A percentile compares a stretch with the other conserved stretches of the same genome.
These are phyloP conservation scores for Phytophthora citrophthora DNA, from an alignment of 352 stramenopile genomes.

Conservation along the genomic window DNA sequence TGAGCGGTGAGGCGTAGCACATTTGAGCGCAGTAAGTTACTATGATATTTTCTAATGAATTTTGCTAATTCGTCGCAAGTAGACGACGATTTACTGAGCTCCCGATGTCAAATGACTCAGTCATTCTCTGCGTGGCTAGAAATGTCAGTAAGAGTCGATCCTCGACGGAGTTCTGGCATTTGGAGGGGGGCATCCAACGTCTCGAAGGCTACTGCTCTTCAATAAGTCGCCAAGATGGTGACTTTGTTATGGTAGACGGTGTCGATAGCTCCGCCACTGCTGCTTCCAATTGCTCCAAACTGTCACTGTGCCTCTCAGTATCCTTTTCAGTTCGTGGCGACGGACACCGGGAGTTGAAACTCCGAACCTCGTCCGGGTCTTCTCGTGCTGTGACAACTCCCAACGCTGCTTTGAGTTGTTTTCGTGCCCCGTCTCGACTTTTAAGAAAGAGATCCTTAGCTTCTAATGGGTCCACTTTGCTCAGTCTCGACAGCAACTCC, in stretches of 20 bases:
- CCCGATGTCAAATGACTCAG: no score
- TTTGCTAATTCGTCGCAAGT: no score
- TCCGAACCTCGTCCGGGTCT: conserved; percentile 8
- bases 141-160: no score
- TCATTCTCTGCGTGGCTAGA: no score
- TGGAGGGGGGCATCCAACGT: background rate
- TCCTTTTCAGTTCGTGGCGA: background rate
- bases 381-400: conserved; percentile 17
- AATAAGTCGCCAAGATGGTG: no score
- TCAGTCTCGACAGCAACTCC: conserved; percentile 51
- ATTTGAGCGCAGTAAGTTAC: conserved; percentile 8
- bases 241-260: background rate
- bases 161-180: no score
- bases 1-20: conserved; percentile 19
- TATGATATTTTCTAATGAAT: conserved; percentile 6
- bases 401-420: conserved; percentile 28
- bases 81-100: no score
- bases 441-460: conserved; percentile 54
- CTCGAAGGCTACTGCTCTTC: background rate
- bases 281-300: conserved; percentile 21
- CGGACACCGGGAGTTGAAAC: conserved; percentile 9
- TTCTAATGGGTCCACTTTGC: conserved; percentile 52
- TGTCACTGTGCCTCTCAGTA: conserved; percentile 17
- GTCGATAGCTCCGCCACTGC: conserved; percentile 17
- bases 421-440: conserved; percentile 44